Base-by-base conservation (phyloP, 2,329 filamentous ascomycete genomes). In the Pseudocercospora cruenta region DNA sequence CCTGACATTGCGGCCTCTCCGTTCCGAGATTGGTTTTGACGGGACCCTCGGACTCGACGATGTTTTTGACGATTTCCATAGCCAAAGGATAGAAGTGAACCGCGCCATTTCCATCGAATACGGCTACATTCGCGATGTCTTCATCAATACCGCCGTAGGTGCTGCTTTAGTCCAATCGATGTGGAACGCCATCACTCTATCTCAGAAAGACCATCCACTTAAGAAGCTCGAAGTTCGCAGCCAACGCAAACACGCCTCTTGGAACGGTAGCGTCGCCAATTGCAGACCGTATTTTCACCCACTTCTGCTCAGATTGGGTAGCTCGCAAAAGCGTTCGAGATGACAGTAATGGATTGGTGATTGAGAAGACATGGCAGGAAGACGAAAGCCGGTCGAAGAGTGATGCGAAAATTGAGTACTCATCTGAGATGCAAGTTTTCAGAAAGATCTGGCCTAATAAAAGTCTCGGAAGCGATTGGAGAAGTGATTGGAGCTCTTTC, bases 361-460 rank as follows among this genome's bases (percentile, higher is more conserved):
- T 31, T 26, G 24, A 55, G 22, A 55, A 55, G 26, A 31, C 26
- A n/a, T 55, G 51, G 51, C 51, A 55, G n/a, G 51, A 55, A 55
- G 26, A 55, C 16, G 51, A 55, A 3, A 31, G 12, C 2, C 51
- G 16, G 4, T 26, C 26, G 6, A 24, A n/a, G 14, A 26, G 14
- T n/a, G 26, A 55, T 28, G 22, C 22, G 0, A 55, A 55, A 10
- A 55, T 55, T 33, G 51, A 55, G 51, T 55, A 28, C 24, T 55
- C 51, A 16, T n/a, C 22, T 28, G 51, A 55, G 51, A 28, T 55
- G 51, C 26, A 55, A 16, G 51, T 55, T 4, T 55, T 55, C 16
- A 55, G 51, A 14, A 55, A 33, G 16, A 55, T 55, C 10, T 55
- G 51, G 51, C 51, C 51, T 19, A 55, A 26, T 1, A 55, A 55